Conservation (phyloP, 169 alveolate species). For the Plasmodium falciparum region DNA sequence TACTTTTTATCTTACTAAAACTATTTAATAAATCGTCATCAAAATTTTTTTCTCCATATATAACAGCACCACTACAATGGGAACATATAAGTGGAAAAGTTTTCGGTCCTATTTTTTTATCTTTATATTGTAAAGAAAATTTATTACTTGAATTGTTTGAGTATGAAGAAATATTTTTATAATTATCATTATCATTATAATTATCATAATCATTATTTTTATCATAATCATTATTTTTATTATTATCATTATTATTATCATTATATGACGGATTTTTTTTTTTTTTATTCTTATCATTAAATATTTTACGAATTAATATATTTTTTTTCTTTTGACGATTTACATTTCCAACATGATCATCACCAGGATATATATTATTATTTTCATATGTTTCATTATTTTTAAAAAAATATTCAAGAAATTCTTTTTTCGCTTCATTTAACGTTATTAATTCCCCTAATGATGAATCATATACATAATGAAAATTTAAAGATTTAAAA, state of each 20-base stretch:
- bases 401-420: constrained; percentile 32
- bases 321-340: neutral
- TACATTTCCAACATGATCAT: neutral
- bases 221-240: neutral
- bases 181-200: neutral
- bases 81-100: constrained; percentile 86
- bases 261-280: neutral
- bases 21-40: constrained; percentile 86
- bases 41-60: constrained; percentile 93
- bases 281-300: neutral
- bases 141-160: too few species aligned
- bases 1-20: constrained; percentile 90
- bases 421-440: constrained; percentile 73
- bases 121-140: neutral
- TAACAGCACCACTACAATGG: constrained; percentile 95
- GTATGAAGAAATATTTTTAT: neutral
- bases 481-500: constrained; percentile 74
- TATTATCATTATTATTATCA: neutral
- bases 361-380: too few species aligned
- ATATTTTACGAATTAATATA: neutral
- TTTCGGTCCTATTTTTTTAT: neutral
- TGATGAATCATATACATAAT: constrained; percentile 77
- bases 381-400: neutral
- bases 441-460: constrained; percentile 72
- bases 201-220: neutral